Evolutionary conservation across 2,329 filamentous ascomycete species (phyloP).

Genomic region (Trichoderma atrobrunneum): DNA sequence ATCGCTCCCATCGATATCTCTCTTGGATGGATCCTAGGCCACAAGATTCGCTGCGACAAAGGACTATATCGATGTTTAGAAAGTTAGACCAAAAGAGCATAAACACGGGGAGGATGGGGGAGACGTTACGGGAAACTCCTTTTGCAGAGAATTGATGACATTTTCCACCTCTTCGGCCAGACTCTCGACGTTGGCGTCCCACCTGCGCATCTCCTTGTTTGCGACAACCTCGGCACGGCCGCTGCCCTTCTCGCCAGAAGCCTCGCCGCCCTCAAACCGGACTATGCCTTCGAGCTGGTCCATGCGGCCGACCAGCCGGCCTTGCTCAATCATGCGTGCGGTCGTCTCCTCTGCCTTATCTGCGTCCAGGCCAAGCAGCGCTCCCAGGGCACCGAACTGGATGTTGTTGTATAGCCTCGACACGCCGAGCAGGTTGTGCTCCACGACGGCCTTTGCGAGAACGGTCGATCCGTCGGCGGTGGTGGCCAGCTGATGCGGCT

Average conservation of each 20-base stretch:
- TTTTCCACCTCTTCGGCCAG: slow-evolving; percentile 87
- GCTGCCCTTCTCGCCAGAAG: slow-evolving; percentile 65
- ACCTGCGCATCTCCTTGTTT: slow-evolving; percentile 72
- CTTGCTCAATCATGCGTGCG: slow-evolving; percentile 94
- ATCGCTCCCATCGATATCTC: not conserved
- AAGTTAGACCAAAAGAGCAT: slow-evolving; percentile 1
- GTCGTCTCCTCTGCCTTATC: slow-evolving; percentile 88
- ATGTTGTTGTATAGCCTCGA: slow-evolving; percentile 80
- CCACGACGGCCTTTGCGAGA: slow-evolving; percentile 86
- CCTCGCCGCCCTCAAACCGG: slow-evolving; percentile 76
- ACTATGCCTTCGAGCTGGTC: slow-evolving; percentile 90
- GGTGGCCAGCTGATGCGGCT: slow-evolving; percentile 84
- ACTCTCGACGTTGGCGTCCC: slow-evolving; percentile 85
- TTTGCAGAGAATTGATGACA: slow-evolving; percentile 76
- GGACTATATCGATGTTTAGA: slow-evolving; percentile 37
- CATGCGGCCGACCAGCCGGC: slow-evolving; percentile 80
- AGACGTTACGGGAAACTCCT: slow-evolving; percentile 65
- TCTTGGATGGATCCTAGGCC: slow-evolving; percentile 26
- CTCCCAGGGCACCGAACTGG: slow-evolving; percentile 69
- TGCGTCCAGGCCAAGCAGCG: slow-evolving; percentile 72
- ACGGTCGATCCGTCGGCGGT: slow-evolving; percentile 92
- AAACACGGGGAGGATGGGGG: not conserved
- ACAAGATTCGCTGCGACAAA: slow-evolving; percentile 56
- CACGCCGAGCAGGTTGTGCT: slow-evolving; percentile 89
- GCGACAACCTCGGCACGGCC: slow-evolving; percentile 61